Conservation (phyloP, 2,329 filamentous ascomycete species). For the Escovopsis sp. region DNA sequence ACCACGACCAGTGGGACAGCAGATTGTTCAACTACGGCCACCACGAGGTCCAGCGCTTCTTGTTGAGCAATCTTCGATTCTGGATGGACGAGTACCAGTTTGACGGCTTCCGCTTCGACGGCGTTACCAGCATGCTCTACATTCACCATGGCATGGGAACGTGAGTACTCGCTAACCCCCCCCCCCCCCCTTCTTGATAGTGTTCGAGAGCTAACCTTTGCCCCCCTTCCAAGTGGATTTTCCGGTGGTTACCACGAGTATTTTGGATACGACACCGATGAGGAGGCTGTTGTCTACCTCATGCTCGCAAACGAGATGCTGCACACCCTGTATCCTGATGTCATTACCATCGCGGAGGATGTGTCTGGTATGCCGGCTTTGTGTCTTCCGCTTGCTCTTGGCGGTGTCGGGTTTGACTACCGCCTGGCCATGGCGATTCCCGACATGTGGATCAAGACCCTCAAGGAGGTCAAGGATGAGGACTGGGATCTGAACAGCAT, state of each 20-base stretch:
- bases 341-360: constrained; percentile 89
- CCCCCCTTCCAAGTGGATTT: constrained; percentile 51
- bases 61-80: constrained; percentile 88
- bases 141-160: constrained; percentile 91
- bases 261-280: constrained; percentile 77
- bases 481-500: constrained; percentile 85
- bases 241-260: constrained; percentile 98
- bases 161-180: constrained; percentile 34
- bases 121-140: constrained; percentile 98
- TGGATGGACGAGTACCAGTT: constrained; percentile 99
- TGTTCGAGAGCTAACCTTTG: background rate
- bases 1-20: constrained; percentile 91
- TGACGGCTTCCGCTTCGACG: constrained; percentile 95
- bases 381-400: constrained; percentile 70
- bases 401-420: constrained; percentile 94
- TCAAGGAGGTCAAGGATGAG: constrained; percentile 84
- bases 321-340: constrained; percentile 73
- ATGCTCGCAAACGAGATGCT: constrained; percentile 96
- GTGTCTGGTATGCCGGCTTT: constrained; percentile 98
- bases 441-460: constrained; percentile 97
- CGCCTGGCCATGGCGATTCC: constrained; percentile 94
- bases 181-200: background rate
- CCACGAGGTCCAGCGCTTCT: constrained; percentile 89
- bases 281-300: constrained; percentile 86
- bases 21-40: constrained; percentile 92